Evolutionary conservation across 345 rosid species (phyloP), one percentile per base, ranked within the genome.

Genomic region (Brassica incana): DNA sequence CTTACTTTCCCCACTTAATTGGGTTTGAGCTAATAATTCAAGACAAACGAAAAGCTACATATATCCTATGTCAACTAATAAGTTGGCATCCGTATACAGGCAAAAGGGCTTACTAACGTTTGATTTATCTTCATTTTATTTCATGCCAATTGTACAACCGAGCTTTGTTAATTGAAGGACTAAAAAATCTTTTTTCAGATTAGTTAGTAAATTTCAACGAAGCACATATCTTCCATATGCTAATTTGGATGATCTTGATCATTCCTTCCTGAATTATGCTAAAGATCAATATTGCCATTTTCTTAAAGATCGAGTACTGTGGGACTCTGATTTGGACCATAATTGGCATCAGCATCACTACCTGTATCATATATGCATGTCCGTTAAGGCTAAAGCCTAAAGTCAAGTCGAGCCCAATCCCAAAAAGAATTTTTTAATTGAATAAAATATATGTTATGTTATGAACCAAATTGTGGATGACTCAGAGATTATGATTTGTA

Each of bases 1-100:
- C 67, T 65, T 78, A 78, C 73, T 74, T 74, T 50, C 63, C 32
- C 78, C 65, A 73, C 78, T 60, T 61, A 11, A 1, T 33, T 73
- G 74, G 56, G 74, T 35, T 61, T 73, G 40, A 60, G 58, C 64
- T 58, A 65, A 59, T 59, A 29, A 27, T 56, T 78, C 3, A 54
- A 36, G 23, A 54, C 1, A 16, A 64, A 71, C 65, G 7, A 20
- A 30, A 69, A 70, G 23, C 4, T 9, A 4, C 58, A 14, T 27
- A 8, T 11, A 67, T 43, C 35, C 0, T 14, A 10, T 58, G 43
- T 67, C 56, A 6, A 63, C 65, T 70, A 52, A 12, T 71, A 77
- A 78, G 71, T 64, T 77, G 81, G 81, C 8, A 36, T 52, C 58
- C 56, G 58, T 77, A 48, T 30, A 3, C 12, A 77, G 12, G 50